Evolutionary conservation across 805 yeast species (phyloP), one percentile per base, ranked within the genome.

Genomic region (Suhomyces sp.): DNA sequence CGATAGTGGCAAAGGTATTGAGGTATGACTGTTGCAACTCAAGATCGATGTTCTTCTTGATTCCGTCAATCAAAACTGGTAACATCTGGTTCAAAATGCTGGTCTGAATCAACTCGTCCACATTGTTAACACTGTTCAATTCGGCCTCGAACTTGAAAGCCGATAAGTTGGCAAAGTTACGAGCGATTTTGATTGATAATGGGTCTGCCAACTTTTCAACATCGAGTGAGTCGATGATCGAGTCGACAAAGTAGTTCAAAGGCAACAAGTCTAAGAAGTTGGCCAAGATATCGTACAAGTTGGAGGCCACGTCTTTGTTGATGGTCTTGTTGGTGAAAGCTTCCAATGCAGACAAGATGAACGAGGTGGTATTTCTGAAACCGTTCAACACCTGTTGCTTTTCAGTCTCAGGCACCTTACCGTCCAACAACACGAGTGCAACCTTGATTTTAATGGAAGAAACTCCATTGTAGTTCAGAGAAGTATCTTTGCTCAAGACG

Each of bases 221-320:
- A 42, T 74, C 63, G 57, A 81, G 73, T 0, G 75, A 67, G 19
- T 70, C 71, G 15, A 70, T 55, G 23, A 88, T 78, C 1, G 96
- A 82, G 15, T 77, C 73, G 27, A 87, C 86, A 66, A 89, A 92
- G 58, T 83, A 80, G 56, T 79, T 79, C 57, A 91, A 80, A 29
- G 98, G 97, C 50, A 93, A 73, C 56, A 90, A 74, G 53, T 84
- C 83, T 54, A 93, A 72, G 57, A 86, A 72, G 58, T 81, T 82
- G 33, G 84, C 81, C 57, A 93, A 74, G 48, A 89, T 69, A 26
- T 74, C 77, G 64, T 83, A 83, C 50, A 86, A 69, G 33, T 72
- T 74, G 44, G 63, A 67, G 17, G 77, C 70, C 23, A 77, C 69
- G 35, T 52, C 67, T 23, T 54, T 54, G 42, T 52, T 53, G 36